Percentiles rank a stretch among this genome's conserved stretches.
Conservation (phyloP, 495 filamentous ascomycete genomes). For the Penicillium maclennaniae region DNA sequence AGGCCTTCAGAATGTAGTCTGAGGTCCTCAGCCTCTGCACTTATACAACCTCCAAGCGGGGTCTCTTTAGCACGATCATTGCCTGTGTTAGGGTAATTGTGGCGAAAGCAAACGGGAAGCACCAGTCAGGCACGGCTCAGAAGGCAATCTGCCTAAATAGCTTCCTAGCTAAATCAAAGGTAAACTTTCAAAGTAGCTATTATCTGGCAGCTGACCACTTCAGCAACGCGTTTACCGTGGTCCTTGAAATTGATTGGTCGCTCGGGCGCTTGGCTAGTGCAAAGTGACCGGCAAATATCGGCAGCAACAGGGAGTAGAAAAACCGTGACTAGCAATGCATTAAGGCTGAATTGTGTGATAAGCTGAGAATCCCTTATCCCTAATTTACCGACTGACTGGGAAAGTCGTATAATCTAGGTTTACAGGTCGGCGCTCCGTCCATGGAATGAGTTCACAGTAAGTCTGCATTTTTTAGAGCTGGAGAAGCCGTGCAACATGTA, state of each 20-base stretch:
- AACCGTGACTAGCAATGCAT: neutral
- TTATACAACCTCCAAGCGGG: neutral
- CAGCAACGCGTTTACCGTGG: neutral
- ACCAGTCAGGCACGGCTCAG: neutral
- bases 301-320: neutral
- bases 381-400: neutral
- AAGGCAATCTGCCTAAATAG: neutral
- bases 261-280: neutral
- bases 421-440: too few species aligned
- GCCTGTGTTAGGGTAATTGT: neutral
- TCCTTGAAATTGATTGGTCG: neutral
- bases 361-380: neutral
- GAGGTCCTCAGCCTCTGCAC: neutral
- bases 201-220: neutral
- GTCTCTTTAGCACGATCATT: neutral
- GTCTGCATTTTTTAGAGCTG: too few species aligned
- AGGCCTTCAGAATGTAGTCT: neutral
- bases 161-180: neutral
- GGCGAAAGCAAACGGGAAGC: neutral
- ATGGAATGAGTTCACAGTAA: neutral
- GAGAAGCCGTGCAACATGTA: too few species aligned
- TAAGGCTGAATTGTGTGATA: neutral
- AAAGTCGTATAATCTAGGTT: neutral
- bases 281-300: neutral
- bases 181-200: neutral